A percentile compares a stretch with the other conserved stretches of the same genome.
Conservation (phyloP, 768 basidiomycete species). For the Tricholoma furcatifolium region DNA sequence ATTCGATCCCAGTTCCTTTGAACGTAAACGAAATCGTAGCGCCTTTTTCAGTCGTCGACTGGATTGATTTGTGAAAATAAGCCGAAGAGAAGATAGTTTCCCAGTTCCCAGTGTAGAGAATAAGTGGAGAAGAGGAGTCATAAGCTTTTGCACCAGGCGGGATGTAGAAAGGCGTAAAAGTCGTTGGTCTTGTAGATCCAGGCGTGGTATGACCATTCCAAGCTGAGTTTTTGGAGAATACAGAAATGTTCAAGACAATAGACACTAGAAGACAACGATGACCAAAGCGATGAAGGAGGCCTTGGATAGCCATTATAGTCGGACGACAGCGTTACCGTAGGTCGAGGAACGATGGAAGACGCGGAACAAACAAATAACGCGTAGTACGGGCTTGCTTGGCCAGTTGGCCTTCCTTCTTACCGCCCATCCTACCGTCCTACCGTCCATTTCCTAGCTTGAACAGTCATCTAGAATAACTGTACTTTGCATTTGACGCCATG, state of each 20-base stretch:
- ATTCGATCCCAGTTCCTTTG: slow-evolving; percentile 74
- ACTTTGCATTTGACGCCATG: no score
- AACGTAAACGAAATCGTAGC: slow-evolving; percentile 60
- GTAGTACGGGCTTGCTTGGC: no score
- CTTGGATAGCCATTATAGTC: slow-evolving; percentile 13
- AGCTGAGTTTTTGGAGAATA: slow-evolving; percentile 40
- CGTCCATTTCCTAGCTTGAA: no score
- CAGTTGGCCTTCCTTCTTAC: no score
- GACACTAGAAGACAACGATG: slow-evolving; percentile 11
- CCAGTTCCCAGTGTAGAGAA: slow-evolving; percentile 66
- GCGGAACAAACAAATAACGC: neutral
- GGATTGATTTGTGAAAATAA: slow-evolving; percentile 50
- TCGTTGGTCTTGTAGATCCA: slow-evolving; percentile 40
- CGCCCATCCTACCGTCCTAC: no score
- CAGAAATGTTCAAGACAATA: slow-evolving; percentile 10
- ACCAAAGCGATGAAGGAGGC: slow-evolving; percentile 3
- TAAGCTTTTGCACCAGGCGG: slow-evolving; percentile 71
- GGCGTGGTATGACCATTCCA: slow-evolving; percentile 69
- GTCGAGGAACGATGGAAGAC: neutral
- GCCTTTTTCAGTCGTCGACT: slow-evolving; percentile 45
- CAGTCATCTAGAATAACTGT: no score
- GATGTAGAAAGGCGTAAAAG: slow-evolving; percentile 72
- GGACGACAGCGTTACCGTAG: neutral
- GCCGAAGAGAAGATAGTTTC: slow-evolving; percentile 46
- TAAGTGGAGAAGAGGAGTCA: slow-evolving; percentile 65